Base-by-base conservation (phyloP, 176 grass and related monocot species). In the Aegilops sharonensis region DNA sequence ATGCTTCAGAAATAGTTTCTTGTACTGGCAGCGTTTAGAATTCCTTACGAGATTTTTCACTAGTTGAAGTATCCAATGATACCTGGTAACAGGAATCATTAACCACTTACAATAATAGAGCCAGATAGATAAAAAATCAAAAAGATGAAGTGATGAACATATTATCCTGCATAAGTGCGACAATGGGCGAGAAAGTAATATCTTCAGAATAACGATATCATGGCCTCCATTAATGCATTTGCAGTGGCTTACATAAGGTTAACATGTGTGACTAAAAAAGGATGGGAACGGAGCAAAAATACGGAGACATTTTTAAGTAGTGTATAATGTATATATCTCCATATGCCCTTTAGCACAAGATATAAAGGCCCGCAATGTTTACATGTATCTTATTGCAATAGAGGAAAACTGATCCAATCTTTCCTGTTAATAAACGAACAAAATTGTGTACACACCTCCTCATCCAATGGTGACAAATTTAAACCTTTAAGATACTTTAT, bases 1-100 rank as follows among this genome's bases (percentile, higher is more conserved):
- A 80, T 94, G 92, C 79, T 89, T 94, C 74, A 83, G 15, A 65
- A 91, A 73, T 84, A 94, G 42, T 81, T 82, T 89, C 31, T 83
- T 82, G 85, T 91, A 84, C 50, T 94, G 92, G 79, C 92, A 91
- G 34, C 85, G 89, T 76, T 82, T 70, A 45, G 89, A 89, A 88
- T 94, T 94, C 30, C 85, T 81, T 68, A 85, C 83, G 64, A 94
- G 81, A 79, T 87, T 87, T 81, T 89, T 89, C 59, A 94, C 56
- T 78, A 76, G 72, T 48, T 68, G 73, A 68, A 89, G 72, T 24
- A 89, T 50, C 18, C 39, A 64, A 37, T 84, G 68, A 77, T 76
- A 83, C 72, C 92, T 91, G 74, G 77, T 13, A 82, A 73, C 11
- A 81, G 23, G 56, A 79, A 79, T 24, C 11, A 25, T 81, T 82